Percentiles rank a stretch among this genome's conserved stretches.
These are phyloP conservation scores for Yarrowia keelungensis DNA, from an alignment of 805 yeast genomes.

Conservation along the genomic window DNA sequence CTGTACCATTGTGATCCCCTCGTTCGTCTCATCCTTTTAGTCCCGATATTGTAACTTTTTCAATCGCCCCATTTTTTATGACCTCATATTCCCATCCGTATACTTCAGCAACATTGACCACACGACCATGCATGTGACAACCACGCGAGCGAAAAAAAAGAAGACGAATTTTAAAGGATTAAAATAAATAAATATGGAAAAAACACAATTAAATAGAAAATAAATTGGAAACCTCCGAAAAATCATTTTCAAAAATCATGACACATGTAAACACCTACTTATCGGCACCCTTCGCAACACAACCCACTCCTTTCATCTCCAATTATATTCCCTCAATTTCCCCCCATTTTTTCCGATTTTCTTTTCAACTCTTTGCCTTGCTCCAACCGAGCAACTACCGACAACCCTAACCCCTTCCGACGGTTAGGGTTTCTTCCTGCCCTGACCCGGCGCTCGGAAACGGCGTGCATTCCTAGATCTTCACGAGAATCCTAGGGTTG, in stretches of 20 bases:
- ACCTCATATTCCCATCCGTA: neutral
- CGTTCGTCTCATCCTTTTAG: neutral
- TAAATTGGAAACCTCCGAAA: too few relatives aligned
- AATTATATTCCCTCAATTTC: too few relatives aligned
- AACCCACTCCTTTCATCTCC: too few relatives aligned
- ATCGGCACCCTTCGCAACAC: too few relatives aligned
- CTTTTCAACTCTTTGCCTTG: too few relatives aligned
- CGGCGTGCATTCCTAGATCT: conserved; percentile 4
- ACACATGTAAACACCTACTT: too few relatives aligned
- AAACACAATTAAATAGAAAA: neutral
- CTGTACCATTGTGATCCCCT: neutral
- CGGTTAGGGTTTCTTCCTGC: neutral
- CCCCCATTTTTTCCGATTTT: too few relatives aligned
- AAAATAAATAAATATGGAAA: neutral
- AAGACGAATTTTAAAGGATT: neutral
- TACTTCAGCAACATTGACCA: neutral
- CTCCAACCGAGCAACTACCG: conserved; percentile 4
- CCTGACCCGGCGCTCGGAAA: conserved; percentile 19
- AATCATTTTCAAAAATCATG: too few relatives aligned
- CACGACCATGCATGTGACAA: conserved; percentile 4
- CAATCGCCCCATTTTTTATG: neutral
- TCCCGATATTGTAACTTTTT: neutral
- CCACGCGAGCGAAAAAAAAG: neutral
- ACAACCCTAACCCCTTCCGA: neutral
- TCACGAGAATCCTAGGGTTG: neutral